phyloP scores from a whole-genome alignment of 768 basidiomycete species.

The Xerocomellus intermedius region DNA sequence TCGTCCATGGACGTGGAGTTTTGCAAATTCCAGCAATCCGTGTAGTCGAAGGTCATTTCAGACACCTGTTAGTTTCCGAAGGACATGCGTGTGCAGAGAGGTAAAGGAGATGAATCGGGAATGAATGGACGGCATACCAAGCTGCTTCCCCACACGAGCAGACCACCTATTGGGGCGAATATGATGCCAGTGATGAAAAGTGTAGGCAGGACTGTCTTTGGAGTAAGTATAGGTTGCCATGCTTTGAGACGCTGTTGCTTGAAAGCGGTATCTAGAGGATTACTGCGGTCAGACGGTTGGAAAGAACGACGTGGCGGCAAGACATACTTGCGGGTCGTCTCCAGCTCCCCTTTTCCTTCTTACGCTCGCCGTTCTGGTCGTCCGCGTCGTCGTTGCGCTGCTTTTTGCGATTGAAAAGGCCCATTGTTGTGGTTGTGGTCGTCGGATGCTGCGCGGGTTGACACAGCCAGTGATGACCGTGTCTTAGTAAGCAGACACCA shows the following conservation, averaged over 20 bases:
- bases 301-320: constrained; percentile 5
- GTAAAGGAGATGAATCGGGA: constrained; percentile 21
- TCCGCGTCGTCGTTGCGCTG: constrained; percentile 31
- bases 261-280: constrained; percentile 83
- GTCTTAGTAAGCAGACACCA: constrained; percentile 29
- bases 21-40: constrained; percentile 73
- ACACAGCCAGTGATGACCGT: constrained; percentile 15
- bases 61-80: constrained; percentile 56
- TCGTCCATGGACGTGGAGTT: constrained; percentile 33
- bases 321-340: constrained; percentile 74
- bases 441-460: neutral
- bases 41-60: constrained; percentile 95
- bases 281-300: constrained; percentile 15
- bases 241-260: constrained; percentile 99
- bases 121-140: constrained; percentile 42
- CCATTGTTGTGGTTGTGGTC: constrained; percentile 40
- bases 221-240: constrained; percentile 99
- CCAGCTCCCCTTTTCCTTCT: constrained; percentile 87
- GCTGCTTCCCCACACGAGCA: constrained; percentile 88
- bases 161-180: constrained; percentile 94
- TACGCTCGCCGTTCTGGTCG: constrained; percentile 48
- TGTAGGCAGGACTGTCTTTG: constrained; percentile 95
- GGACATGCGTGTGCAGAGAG: neutral
- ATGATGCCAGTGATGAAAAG: constrained; percentile 92
- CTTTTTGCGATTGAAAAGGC: constrained; percentile 57